Conservation (phyloP, 768 basidiomycete species). For the Neoboletus subvelutipes region DNA sequence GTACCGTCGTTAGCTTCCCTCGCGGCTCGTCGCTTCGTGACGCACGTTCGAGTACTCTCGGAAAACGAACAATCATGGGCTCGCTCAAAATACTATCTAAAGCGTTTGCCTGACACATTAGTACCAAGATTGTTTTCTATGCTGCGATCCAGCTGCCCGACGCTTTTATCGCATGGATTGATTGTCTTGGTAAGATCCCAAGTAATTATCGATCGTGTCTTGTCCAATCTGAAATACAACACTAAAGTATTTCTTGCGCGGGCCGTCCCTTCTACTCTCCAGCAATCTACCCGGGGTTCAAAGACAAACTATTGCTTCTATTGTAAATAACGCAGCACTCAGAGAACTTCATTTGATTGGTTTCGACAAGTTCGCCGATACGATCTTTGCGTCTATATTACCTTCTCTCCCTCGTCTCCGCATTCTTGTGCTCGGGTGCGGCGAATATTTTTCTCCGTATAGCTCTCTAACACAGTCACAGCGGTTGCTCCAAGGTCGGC, state of each 20-base stretch:
- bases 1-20: constrained; percentile 49
- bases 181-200: constrained; percentile 49
- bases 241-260: constrained; percentile 57
- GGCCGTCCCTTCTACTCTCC: constrained; percentile 47
- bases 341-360: constrained; percentile 50
- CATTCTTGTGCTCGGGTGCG: constrained; percentile 55
- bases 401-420: constrained; percentile 43
- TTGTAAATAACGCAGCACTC: constrained; percentile 35
- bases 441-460: not conserved
- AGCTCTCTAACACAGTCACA: constrained; percentile 30
- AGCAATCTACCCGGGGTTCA: constrained; percentile 53
- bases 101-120: constrained; percentile 50
- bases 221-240: not conserved
- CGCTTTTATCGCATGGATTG: constrained; percentile 50
- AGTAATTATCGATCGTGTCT: not conserved
- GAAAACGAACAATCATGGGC: constrained; percentile 41
- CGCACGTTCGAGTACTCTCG: constrained; percentile 42
- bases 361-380: constrained; percentile 53
- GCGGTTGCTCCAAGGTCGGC: constrained; percentile 61
- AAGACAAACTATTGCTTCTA: constrained; percentile 46
- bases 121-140: constrained; percentile 51
- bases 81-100: constrained; percentile 39
- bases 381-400: constrained; percentile 50
- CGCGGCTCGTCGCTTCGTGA: constrained; percentile 53
- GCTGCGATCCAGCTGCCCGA: constrained; percentile 49